Conservation (phyloP, 1,284 basidiomycete genomes). For the Prillingera fragicola region DNA sequence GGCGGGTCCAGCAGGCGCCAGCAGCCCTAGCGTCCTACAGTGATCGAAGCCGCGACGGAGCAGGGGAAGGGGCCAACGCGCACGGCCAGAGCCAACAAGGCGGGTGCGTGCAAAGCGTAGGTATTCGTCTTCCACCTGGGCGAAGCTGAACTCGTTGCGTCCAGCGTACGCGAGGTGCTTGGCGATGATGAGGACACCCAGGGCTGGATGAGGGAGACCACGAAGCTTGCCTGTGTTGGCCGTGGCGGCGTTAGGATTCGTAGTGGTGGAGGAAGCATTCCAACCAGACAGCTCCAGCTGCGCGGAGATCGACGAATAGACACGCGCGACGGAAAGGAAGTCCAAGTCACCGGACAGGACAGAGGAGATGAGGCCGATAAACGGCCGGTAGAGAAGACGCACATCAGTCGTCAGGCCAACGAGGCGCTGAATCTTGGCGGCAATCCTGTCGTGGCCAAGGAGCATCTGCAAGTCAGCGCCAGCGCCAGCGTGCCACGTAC, state of each 20-base stretch:
- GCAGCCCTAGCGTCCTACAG: slow-evolving; percentile 33
- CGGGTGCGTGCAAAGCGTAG: slow-evolving; percentile 43
- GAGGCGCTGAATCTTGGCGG: slow-evolving; percentile 51
- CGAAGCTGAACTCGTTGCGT: slow-evolving; percentile 54
- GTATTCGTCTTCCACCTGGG: slow-evolving; percentile 47
- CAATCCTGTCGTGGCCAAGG: slow-evolving; percentile 32
- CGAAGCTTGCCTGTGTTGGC: slow-evolving; percentile 10
- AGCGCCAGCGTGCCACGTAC: slow-evolving; percentile 36
- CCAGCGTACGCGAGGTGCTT: slow-evolving; percentile 67
- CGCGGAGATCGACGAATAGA: slow-evolving; percentile 19
- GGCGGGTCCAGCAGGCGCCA: slow-evolving; percentile 30
- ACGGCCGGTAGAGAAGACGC: slow-evolving; percentile 58
- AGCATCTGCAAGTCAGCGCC: slow-evolving; percentile 27
- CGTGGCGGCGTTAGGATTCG: neutral
- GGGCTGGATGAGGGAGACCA: slow-evolving; percentile 42
- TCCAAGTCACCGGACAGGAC: slow-evolving; percentile 23
- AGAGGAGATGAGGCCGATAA: slow-evolving; percentile 46
- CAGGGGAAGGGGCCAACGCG: slow-evolving; percentile 39
- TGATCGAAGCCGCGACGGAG: slow-evolving; percentile 42
- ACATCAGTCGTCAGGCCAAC: slow-evolving; percentile 65
- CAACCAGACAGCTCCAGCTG: slow-evolving; percentile 43
- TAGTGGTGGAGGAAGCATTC: slow-evolving; percentile 18
- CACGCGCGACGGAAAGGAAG: slow-evolving; percentile 23
- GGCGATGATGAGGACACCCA: slow-evolving; percentile 50
- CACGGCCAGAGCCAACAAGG: slow-evolving; percentile 45